These are phyloP conservation scores for Fusarium buharicum DNA, from an alignment of 2,329 filamentous ascomycete genomes.

Conservation along the genomic window DNA sequence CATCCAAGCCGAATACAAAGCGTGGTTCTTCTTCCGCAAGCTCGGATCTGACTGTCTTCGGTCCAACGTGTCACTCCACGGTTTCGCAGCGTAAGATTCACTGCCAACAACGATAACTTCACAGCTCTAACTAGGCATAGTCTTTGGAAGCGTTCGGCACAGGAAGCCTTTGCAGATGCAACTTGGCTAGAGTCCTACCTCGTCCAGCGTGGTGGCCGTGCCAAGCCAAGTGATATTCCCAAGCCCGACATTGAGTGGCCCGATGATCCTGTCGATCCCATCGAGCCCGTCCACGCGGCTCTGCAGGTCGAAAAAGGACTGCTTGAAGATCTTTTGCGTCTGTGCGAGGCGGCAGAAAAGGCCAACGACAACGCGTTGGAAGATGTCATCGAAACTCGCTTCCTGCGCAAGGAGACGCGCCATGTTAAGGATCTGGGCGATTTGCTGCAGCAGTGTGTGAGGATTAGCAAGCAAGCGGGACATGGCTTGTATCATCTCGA, in stretches of 20 bases:
- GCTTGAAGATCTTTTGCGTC: constrained; percentile 5
- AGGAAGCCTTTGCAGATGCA: constrained; percentile 11
- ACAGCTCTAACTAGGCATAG: background rate
- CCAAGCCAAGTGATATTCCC: constrained; percentile 11
- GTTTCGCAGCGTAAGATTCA: constrained; percentile 5
- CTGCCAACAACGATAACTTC: background rate
- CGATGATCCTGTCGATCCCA: constrained; percentile 13
- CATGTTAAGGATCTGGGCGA: constrained; percentile 15
- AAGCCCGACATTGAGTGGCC: constrained; percentile 6
- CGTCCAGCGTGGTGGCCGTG: constrained; percentile 7
- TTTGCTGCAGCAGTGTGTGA: constrained; percentile 8
- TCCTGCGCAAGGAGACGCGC: constrained; percentile 18
- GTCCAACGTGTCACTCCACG: constrained; percentile 10
- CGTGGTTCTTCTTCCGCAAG: constrained; percentile 16
- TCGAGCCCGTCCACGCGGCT: constrained; percentile 6
- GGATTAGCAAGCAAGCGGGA: constrained; percentile 13
- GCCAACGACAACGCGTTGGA: constrained; percentile 2
- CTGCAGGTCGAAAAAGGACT: constrained; percentile 2
- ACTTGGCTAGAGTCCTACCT: constrained; percentile 18
- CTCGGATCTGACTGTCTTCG: constrained; percentile 9
- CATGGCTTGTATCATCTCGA: constrained; percentile 15
- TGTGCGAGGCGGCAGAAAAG: constrained; percentile 3
- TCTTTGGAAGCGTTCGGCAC: constrained; percentile 11
- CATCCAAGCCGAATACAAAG: constrained; percentile 3
- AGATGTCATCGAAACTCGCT: constrained; percentile 14